Base-by-base conservation (phyloP, 345 rosid species). In the Eucalyptus marginata region DNA sequence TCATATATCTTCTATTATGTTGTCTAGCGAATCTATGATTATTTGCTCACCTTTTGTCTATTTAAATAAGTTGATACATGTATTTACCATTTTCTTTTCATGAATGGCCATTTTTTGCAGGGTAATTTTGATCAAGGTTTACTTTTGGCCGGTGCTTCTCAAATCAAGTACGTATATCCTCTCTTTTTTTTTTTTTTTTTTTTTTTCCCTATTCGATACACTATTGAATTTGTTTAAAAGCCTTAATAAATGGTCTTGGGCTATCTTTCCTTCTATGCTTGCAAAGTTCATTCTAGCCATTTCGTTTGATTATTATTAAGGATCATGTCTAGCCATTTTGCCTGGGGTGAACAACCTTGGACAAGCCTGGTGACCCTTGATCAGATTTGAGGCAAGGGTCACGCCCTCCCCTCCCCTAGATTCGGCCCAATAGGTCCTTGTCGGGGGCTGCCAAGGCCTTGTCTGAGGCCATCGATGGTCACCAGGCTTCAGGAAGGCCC, bases 261-360 rank as follows among this genome's bases (percentile, higher is more conserved):
- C 24, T 68, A 7, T 68, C 18, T 76, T 20, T 76, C 27, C 83
- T 76, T 76, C 15, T 20, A 36, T 76, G 46, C 25, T 71, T 68
- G 20, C 33, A 68, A 68, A 68, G 44, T 18, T 68, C 40, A 71
- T 10, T 71, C 44, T 10, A 36, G 40, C 27, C 13, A 18, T 71
- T 18, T 71, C 4, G 11, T 36, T 36, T 36, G 2, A 18, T 22
- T 20, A 36, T 20, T 3, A 36, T 76, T 36, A 76, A 76, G 27
- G 27, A 20, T 76, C 27, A 56, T 56, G 44, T 20, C 62, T 56
- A 22, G 13, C 62, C 29, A 22, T 56, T 56, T 56, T 12, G 27
- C 0, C 7, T 56, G 0, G 4, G 62, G 27, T 56, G 62, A 10
- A 0, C 4, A 6, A 14, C 9, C 33, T 13, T 58, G 2, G 4